A percentile compares a stretch with the other conserved stretches of the same genome.
Evolutionary conservation across 257 asterid species (phyloP).

Genomic region (Lycium ferocissimum): DNA sequence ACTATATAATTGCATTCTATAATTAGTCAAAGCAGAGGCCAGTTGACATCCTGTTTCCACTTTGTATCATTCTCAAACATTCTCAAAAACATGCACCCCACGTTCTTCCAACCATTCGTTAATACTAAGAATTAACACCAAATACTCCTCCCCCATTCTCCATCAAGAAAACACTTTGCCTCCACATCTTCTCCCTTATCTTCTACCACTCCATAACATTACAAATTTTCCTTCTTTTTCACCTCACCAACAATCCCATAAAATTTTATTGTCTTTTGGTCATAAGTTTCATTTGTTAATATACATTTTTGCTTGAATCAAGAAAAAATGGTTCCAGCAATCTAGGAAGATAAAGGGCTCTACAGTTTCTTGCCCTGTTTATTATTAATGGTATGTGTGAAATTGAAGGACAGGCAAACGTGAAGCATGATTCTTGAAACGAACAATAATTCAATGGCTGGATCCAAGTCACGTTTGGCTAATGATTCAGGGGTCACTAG

Average conservation of each 20-base stretch:
- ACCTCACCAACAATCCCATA: background rate
- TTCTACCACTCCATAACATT: background rate
- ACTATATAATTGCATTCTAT: background rate
- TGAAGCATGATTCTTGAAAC: slow-evolving; percentile 32
- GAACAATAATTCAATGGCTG: slow-evolving; percentile 1
- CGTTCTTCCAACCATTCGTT: slow-evolving; percentile 33
- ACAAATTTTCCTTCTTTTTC: background rate
- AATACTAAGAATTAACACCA: slow-evolving; percentile 26
- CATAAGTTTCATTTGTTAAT: background rate
- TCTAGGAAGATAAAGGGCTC: slow-evolving; percentile 35
- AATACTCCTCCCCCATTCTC: background rate
- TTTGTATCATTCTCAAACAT: background rate
- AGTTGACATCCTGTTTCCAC: background rate
- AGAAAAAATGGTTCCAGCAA: slow-evolving; percentile 49
- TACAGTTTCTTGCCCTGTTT: background rate
- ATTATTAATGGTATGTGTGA: slow-evolving; percentile 46
- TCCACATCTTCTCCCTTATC: slow-evolving; percentile 5
- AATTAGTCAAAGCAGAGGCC: slow-evolving; percentile 14
- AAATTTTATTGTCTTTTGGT: background rate
- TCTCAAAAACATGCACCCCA: slow-evolving; percentile 48
- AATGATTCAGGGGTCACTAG: slow-evolving; percentile 30
- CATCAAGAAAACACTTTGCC: slow-evolving; percentile 14
- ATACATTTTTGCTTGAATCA: slow-evolving; percentile 19
- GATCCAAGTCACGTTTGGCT: slow-evolving; percentile 34
- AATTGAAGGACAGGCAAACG: slow-evolving; percentile 23